Evolutionary conservation across 164 flowering plant genomes (phyloP), one percentile per base, ranked within the genome.

Genomic region (Brasenia schreberi): DNA sequence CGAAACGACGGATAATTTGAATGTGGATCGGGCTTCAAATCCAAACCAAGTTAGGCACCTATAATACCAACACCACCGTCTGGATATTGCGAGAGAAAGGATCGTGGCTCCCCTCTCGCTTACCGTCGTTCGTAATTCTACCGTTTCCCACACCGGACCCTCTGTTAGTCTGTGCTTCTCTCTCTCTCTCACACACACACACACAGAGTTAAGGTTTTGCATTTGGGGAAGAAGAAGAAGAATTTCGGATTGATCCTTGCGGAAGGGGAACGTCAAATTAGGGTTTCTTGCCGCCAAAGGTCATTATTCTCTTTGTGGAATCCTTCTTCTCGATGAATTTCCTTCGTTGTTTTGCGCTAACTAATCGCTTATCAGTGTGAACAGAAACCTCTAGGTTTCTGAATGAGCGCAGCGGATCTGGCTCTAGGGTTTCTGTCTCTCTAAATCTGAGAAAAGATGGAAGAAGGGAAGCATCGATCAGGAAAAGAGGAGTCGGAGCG

Each of bases 401-500:
- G 19, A 7, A 60, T n/a, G 27, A 60, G 10, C 62, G n/a, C 62
- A 14, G 5, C 4, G 18, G 19, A 9, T 61, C 62, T 16, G 65
- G 56, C 43, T 12, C 12, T 64, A 19, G 42, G 59, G 43, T 53
- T 69, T 49, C 18, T 18, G 62, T 18, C 56, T 6, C 58, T 18
- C 5, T 12, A 14, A 18, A 44, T 63, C 10, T 56, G 64, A 19
- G 43, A n/a, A 17, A 44, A 18, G 42, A 82, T 83, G 86, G 92
- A 84, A 43, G 90, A 82, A 61, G 69, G 62, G 42, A 87, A 81
- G 65, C 82, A 79, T 66, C 82, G 76, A 71, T 81, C 84, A 5
- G 78, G 76, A 79, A 81, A 71, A 72, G 87, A 83, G 0, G 81
- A 79, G 62, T 78, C 74, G 5, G 81, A 76, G 72, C 53, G 33